Conservation (phyloP, 148 eudicot genomes). For the Amaranthus cruentus region DNA sequence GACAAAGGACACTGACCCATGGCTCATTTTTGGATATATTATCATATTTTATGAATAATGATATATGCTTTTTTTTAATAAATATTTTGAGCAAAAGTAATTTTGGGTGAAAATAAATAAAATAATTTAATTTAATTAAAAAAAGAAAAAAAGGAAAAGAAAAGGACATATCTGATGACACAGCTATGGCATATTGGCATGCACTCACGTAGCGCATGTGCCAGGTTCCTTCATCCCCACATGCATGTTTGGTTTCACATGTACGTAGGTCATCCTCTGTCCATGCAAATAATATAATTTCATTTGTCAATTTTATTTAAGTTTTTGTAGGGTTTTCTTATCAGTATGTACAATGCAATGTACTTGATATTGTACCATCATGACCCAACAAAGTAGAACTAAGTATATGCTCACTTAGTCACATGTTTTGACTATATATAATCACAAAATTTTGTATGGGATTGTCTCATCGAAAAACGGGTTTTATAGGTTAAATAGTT, state of each 20-base stretch:
- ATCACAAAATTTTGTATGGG: too few relatives aligned
- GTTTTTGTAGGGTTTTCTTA: not conserved
- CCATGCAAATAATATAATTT: conserved; percentile 20
- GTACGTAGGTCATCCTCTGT: conserved; percentile 47
- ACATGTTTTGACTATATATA: not conserved
- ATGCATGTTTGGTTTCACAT: conserved; percentile 60
- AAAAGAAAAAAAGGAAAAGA: not conserved
- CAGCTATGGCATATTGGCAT: conserved; percentile 38
- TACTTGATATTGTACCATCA: conserved; percentile 26
- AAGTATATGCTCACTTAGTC: not conserved
- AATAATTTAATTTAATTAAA: too few relatives aligned
- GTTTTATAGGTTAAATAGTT: too few relatives aligned
- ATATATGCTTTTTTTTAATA: too few relatives aligned
- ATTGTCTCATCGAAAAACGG: too few relatives aligned
- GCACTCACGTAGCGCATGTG: conserved; percentile 52
- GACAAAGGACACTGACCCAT: conserved; percentile 54
- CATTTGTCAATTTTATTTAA: not conserved
- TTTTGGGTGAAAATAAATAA: too few relatives aligned
- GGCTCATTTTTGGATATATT: conserved; percentile 22
- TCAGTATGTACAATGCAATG: conserved; percentile 28
- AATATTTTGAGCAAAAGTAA: too few relatives aligned
- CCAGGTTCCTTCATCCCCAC: conserved; percentile 31
- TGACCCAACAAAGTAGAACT: conserved; percentile 10
- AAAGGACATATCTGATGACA: conserved; percentile 15
- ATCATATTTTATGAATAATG: conserved; percentile 7